Base-by-base conservation (phyloP, 1,139 yeast genomes). In the Candida neerlandica region DNA sequence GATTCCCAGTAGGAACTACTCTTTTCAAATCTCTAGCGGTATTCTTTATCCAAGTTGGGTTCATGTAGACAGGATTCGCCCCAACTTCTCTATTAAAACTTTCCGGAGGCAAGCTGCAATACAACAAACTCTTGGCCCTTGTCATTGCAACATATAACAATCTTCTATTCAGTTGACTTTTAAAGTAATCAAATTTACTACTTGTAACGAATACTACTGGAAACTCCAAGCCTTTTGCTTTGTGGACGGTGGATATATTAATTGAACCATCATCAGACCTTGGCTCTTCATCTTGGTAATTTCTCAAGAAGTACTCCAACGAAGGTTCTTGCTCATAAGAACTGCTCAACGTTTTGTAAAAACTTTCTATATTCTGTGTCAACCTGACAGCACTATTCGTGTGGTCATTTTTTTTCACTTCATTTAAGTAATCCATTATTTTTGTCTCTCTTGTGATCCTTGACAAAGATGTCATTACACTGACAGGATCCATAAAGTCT, bases 221-320 rank as follows among this genome's bases (percentile, higher is more conserved):
- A 58, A 81, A 85, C 56, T 86, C 91, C 6, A 85, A 62, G 0
- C 94, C 92, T 58, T 86, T 86, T 1, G 91, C 83, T 0, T 88
- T 75, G 62, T 86, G 92, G 1, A 86, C 77, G 0, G 94, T 86
- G 0, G 88, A 81, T 2, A 83, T 58, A 47, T 80, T 81, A 6
- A 83, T 65, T 51, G 65, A 57, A 21, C 66, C 62, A 1, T 62
- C 64, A 15, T 69, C 53, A 48, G 59, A 41, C 44, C 62, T 43
- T 53, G 73, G 61, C 57, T 61, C 60, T 34, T 79, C 79, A 15
- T 79, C 83, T 51, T 69, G 68, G 61, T 80, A 81, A 35, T 73
- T 75, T 29, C 73, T 71, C 18, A 84, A 56, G 55, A 84, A 75
- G 51, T 58, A 66, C 19, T 63, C 69, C 5, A 73, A 30, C 44